These are phyloP conservation scores for Martiniozyma abietophila DNA, from an alignment of 805 yeast species.

Conservation along the genomic window DNA sequence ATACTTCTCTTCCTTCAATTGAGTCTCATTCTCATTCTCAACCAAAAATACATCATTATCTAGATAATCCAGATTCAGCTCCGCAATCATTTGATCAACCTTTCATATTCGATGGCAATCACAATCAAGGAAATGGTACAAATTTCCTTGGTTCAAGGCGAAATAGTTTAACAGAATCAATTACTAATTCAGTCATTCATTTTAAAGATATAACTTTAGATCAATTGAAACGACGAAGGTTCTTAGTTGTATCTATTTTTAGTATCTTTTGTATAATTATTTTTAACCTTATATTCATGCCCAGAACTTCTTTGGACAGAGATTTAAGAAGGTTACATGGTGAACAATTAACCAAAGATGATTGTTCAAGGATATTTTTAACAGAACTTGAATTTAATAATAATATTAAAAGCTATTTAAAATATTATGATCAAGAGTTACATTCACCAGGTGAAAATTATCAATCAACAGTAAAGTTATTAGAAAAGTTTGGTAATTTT, in stretches of 20 bases:
- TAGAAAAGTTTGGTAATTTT: conserved; percentile 21
- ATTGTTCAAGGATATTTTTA: conserved; percentile 51
- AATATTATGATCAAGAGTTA: conserved; percentile 13
- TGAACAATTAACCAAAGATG: conserved; percentile 53
- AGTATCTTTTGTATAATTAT: conserved; percentile 41
- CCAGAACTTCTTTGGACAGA: conserved; percentile 73
- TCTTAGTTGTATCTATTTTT: conserved; percentile 19
- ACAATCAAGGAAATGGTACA: no score
- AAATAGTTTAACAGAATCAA: conserved; percentile 18
- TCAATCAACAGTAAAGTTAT: conserved; percentile 11
- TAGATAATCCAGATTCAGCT: no score
- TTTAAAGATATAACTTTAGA: conserved; percentile 21
- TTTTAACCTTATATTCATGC: conserved; percentile 65
- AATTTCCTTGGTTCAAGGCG: conserved; percentile 4
- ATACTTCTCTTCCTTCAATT: no score
- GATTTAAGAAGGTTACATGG: conserved; percentile 74
- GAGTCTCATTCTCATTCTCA: no score
- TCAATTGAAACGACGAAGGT: conserved; percentile 27
- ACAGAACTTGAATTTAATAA: conserved; percentile 21
- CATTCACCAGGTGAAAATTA: conserved; percentile 21
- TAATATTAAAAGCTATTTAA: conserved; percentile 15
- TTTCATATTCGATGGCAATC: no score
- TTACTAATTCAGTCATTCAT: conserved; percentile 20
- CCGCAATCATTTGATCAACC: no score
- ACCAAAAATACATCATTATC: no score